Conservation (phyloP, 306 rosid species). For the Malus domestica region ASM211411v1 NC_041793.1:32813001-32813500, state of each 20-base stretch:
- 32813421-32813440: constrained; percentile 45
- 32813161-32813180: background rate
- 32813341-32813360: background rate
- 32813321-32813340: background rate
- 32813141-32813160: background rate
- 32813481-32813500: constrained; percentile 31
- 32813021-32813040: constrained; percentile 24
- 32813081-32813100: constrained; percentile 33
- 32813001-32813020: constrained; percentile 59
- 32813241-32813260: background rate
- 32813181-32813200: background rate
- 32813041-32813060: constrained; percentile 70
- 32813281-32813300: background rate
- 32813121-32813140: constrained; percentile 30
- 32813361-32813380: background rate
- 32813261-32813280: background rate
- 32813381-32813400: background rate
- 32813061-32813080: constrained; percentile 49
- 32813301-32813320: background rate
- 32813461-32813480: constrained; percentile 35
- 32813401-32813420: constrained; percentile 8
- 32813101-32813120: constrained; percentile 64
- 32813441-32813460: constrained; percentile 47
- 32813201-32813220: no score
- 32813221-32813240: no score